A percentile compares a stretch with the other conserved stretches of the same genome.
Conservation (phyloP, 306 rosid genomes). For the Calophaca sinica region DNA sequence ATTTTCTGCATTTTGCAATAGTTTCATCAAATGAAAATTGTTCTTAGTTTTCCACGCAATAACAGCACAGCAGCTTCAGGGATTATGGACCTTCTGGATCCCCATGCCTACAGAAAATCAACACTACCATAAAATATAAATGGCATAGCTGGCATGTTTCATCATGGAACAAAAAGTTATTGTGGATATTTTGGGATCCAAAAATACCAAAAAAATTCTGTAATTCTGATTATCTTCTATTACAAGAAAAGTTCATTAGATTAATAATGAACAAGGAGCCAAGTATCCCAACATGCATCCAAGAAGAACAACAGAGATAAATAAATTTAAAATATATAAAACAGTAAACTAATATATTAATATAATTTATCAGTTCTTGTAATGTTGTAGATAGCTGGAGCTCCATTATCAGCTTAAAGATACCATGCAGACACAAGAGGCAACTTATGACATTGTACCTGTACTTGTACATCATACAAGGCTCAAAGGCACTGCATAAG, state of each 20-base stretch:
- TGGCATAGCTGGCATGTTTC: slow-evolving; percentile 23
- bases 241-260: slow-evolving; percentile 36
- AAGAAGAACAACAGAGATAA: slow-evolving; percentile 9
- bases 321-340: background rate
- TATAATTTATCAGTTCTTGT: slow-evolving; percentile 22
- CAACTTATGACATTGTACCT: slow-evolving; percentile 28
- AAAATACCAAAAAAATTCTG: background rate
- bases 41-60: slow-evolving; percentile 33
- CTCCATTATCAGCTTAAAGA: background rate
- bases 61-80: slow-evolving; percentile 11
- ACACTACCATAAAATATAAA: slow-evolving; percentile 29
- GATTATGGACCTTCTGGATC: slow-evolving; percentile 14
- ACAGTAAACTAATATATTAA: slow-evolving; percentile 11
- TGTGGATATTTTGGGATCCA: slow-evolving; percentile 26
- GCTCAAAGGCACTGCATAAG: slow-evolving; percentile 22
- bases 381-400: slow-evolving; percentile 34
- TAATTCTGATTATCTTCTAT: slow-evolving; percentile 23
- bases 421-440: slow-evolving; percentile 28
- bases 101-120: slow-evolving; percentile 34
- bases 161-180: slow-evolving; percentile 34
- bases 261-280: slow-evolving; percentile 21
- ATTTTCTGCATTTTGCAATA: slow-evolving; percentile 28
- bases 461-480: slow-evolving; percentile 35
- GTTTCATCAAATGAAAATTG: slow-evolving; percentile 37
- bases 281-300: slow-evolving; percentile 28